Evolutionary conservation across 768 basidiomycete genomes (phyloP).

Genomic region (Lactifluus subvellereus): DNA sequence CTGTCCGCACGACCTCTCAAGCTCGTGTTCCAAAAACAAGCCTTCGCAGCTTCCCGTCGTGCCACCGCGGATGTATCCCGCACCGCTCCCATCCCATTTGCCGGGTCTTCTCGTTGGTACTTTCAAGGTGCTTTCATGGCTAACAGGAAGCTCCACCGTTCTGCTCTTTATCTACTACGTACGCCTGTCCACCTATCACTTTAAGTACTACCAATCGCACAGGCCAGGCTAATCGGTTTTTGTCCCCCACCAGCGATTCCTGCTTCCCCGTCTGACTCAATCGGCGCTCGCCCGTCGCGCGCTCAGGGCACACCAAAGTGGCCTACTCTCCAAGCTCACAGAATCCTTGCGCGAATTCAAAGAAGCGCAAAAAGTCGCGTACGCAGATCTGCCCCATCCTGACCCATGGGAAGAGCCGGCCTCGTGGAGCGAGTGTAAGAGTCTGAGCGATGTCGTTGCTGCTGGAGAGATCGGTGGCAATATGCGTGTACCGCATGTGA

Average conservation of each 20-base stretch:
- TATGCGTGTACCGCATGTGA: conserved; percentile 41
- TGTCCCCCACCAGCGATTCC: conserved; percentile 47
- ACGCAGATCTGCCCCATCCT: conserved; percentile 52
- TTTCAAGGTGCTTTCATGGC: conserved; percentile 56
- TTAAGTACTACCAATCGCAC: not conserved
- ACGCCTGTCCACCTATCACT: conserved; percentile 26
- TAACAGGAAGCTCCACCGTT: conserved; percentile 55
- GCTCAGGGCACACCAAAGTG: conserved; percentile 53
- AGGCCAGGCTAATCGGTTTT: not conserved
- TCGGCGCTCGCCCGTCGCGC: conserved; percentile 57
- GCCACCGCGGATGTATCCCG: conserved; percentile 71
- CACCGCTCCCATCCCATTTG: conserved; percentile 60
- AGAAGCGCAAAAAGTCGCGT: conserved; percentile 48
- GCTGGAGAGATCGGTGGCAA: conserved; percentile 8
- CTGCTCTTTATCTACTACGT: conserved; percentile 64
- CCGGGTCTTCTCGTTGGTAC: conserved; percentile 61
- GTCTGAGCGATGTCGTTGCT: conserved; percentile 38
- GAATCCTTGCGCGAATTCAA: conserved; percentile 52
- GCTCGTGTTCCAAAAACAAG: conserved; percentile 1
- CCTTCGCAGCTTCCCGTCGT: conserved; percentile 41
- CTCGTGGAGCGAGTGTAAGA: conserved; percentile 40
- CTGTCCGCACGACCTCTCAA: conserved; percentile 22
- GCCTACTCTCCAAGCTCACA: conserved; percentile 49
- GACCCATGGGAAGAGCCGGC: conserved; percentile 45
- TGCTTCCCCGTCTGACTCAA: conserved; percentile 59